phyloP scores from a whole-genome alignment of 345 rosid genomes.

The Gossypium anomalum region DNA sequence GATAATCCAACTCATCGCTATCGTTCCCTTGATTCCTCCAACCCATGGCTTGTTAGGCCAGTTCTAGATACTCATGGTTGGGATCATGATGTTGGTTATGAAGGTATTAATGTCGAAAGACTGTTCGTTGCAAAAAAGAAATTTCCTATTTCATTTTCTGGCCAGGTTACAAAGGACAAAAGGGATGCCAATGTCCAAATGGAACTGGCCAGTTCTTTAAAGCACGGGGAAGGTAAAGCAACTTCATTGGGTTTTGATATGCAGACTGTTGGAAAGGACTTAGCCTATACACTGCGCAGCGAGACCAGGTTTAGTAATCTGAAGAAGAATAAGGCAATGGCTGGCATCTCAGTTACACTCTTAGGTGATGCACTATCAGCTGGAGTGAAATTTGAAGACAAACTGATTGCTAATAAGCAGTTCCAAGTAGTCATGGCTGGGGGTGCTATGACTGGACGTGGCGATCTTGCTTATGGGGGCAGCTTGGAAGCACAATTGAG shows the following conservation, averaged over 20 bases:
- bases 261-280: constrained; percentile 92
- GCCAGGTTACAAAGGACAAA: constrained; percentile 93
- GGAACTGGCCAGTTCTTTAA: constrained; percentile 78
- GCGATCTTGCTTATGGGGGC: constrained; percentile 92
- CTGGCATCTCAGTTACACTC: constrained; percentile 79
- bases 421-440: constrained; percentile 73
- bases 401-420: constrained; percentile 58
- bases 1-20: constrained; percentile 94
- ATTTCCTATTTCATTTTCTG: constrained; percentile 78
- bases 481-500: constrained; percentile 85
- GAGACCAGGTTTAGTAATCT: constrained; percentile 71
- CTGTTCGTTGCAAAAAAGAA: constrained; percentile 71
- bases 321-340: constrained; percentile 79
- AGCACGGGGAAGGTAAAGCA: constrained; percentile 84
- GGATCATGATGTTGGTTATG: constrained; percentile 99
- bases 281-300: constrained; percentile 77
- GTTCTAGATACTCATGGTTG: constrained; percentile 96
- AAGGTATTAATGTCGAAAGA: constrained; percentile 86
- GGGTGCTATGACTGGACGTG: constrained; percentile 81
- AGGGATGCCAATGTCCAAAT: constrained; percentile 86
- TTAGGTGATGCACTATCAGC: constrained; percentile 81
- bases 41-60: constrained; percentile 97
- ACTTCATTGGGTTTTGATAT: constrained; percentile 86
- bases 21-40: constrained; percentile 78
- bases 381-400: constrained; percentile 85